Percentiles rank a stretch among this genome's conserved stretches.
Conservation (phyloP, 1,139 yeast species). For the Hanseniaspora gamundiae region DNA sequence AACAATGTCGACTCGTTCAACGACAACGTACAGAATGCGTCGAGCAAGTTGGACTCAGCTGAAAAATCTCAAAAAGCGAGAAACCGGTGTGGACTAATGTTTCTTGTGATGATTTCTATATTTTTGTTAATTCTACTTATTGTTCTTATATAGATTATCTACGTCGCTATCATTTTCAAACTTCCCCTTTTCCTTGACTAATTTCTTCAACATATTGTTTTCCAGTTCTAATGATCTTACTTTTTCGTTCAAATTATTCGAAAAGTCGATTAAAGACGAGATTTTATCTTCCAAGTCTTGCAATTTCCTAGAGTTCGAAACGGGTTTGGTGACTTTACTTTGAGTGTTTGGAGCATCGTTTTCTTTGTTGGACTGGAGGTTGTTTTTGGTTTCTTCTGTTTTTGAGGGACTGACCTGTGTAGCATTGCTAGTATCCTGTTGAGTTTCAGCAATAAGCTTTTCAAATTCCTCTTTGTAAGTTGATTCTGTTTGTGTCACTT, state of each 20-base stretch:
- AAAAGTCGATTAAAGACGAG: constrained; percentile 48
- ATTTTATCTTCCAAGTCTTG: constrained; percentile 70
- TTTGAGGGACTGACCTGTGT: no score
- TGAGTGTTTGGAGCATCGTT: background rate
- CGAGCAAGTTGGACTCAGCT: constrained; percentile 58
- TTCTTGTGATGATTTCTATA: constrained; percentile 33
- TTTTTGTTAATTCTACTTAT: constrained; percentile 28
- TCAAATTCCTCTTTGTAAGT: background rate
- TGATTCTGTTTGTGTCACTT: no score
- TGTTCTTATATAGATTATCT: constrained; percentile 21
- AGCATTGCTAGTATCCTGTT: background rate
- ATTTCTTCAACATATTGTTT: constrained; percentile 61
- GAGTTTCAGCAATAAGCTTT: background rate
- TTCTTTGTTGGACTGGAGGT: background rate
- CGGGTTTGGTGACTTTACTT: background rate
- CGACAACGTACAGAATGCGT: constrained; percentile 60
- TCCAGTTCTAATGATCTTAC: constrained; percentile 70
- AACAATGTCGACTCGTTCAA: constrained; percentile 58
- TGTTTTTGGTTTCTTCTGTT: no score
- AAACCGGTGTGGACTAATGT: constrained; percentile 61
- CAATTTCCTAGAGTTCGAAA: background rate
- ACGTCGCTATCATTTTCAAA: constrained; percentile 14
- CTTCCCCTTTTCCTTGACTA: constrained; percentile 50
- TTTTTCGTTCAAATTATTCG: constrained; percentile 47
- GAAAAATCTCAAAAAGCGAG: constrained; percentile 58